Percentiles rank a stretch among this genome's conserved stretches.
Conservation (phyloP, 164 flowering plant species). For the Buxus sempervirens region DNA sequence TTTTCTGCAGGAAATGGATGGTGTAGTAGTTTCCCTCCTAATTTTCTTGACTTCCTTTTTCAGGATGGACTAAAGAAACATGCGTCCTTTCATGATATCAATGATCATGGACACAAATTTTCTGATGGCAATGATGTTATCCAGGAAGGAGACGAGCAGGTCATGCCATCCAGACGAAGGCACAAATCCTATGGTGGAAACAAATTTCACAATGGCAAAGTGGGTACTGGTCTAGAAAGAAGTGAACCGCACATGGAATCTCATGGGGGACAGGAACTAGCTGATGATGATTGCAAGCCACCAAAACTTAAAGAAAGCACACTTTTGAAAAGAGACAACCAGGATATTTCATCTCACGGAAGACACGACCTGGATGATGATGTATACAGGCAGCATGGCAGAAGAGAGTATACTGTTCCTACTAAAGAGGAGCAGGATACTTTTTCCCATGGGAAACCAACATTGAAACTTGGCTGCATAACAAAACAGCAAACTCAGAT, state of each 20-base stretch:
- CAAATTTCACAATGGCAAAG: constrained; percentile 1
- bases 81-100: constrained; percentile 11
- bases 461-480: background rate
- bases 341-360: constrained; percentile 5
- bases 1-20: too few relatives aligned
- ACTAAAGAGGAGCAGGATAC: too few relatives aligned
- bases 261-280: background rate
- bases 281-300: background rate
- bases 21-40: too few relatives aligned
- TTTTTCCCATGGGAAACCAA: background rate
- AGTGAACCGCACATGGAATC: background rate
- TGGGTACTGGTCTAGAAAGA: background rate
- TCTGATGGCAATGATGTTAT: constrained; percentile 8
- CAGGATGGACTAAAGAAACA: constrained; percentile 22
- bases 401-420: constrained; percentile 17
- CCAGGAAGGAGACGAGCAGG: constrained; percentile 9
- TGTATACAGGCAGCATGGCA: constrained; percentile 2
- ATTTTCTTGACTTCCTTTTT: background rate
- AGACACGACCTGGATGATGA: constrained; percentile 1
- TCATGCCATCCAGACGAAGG: constrained; percentile 11
- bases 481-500: background rate
- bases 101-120: constrained; percentile 13
- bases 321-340: background rate
- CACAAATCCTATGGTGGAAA: background rate
- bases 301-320: background rate